phyloP scores from a whole-genome alignment of 176 grass and related monocot species.

The Aegilops sharonensis region DNA sequence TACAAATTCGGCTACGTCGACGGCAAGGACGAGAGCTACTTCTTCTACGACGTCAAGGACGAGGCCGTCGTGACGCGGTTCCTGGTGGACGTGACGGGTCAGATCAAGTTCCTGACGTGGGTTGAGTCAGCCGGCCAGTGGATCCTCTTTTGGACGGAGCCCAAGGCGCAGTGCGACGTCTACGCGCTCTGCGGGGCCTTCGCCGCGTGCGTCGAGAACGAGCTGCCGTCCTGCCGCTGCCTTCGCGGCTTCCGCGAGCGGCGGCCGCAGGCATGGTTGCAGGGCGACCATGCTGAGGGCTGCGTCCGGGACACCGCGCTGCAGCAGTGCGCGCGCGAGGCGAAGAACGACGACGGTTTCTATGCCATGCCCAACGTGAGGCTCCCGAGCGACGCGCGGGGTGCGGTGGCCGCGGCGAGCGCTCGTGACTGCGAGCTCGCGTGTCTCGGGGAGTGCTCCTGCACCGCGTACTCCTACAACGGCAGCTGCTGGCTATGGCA shows the following conservation, averaged over 20 bases:
- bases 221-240: conserved; percentile 37
- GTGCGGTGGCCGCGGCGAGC: neutral
- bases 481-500: conserved; percentile 44
- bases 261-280: neutral
- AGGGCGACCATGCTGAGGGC: conserved; percentile 24
- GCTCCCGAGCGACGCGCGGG: conserved; percentile 27
- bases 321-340: conserved; percentile 8
- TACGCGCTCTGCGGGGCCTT: conserved; percentile 41
- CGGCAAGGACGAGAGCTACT: conserved; percentile 42
- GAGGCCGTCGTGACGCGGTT: conserved; percentile 35
- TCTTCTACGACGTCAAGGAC: conserved; percentile 41
- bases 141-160: conserved; percentile 46
- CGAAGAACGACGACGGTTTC: conserved; percentile 22
- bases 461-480: conserved; percentile 46
- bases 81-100: conserved; percentile 37
- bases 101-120: conserved; percentile 51
- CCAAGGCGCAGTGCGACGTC: conserved; percentile 49
- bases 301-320: conserved; percentile 38
- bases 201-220: conserved; percentile 38
- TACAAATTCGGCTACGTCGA: conserved; percentile 50
- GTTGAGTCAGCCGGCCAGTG: neutral
- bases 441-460: conserved; percentile 52
- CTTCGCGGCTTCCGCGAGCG: conserved; percentile 32
- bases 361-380: conserved; percentile 34
- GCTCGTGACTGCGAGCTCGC: conserved; percentile 36